Evolutionary conservation across 805 yeast species (phyloP).

Genomic region (Kodamaea fukazawae): DNA sequence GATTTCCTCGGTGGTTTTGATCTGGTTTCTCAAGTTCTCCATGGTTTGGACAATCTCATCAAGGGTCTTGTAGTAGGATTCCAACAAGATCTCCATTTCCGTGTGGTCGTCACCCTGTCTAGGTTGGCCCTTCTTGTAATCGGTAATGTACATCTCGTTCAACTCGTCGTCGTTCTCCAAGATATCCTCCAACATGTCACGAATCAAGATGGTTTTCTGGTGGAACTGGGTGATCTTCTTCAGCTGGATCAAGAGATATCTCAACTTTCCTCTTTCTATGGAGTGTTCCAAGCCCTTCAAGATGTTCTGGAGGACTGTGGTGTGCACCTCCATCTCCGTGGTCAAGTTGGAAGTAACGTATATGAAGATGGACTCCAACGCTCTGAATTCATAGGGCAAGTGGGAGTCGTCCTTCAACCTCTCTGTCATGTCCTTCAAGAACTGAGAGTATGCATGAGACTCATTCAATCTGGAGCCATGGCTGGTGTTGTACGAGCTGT

Average conservation of each 20-base stretch:
- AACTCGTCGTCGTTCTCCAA: slow-evolving; percentile 86
- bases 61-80: slow-evolving; percentile 83
- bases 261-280: slow-evolving; percentile 73
- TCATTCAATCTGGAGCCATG: slow-evolving; percentile 39
- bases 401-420: slow-evolving; percentile 32
- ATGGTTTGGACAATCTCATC: slow-evolving; percentile 94
- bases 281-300: slow-evolving; percentile 75
- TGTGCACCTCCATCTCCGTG: slow-evolving; percentile 84
- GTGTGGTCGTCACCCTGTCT: slow-evolving; percentile 65
- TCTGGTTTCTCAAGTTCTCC: slow-evolving; percentile 74
- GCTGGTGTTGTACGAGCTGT: slow-evolving; percentile 14
- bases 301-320: slow-evolving; percentile 70
- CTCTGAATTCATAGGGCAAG: slow-evolving; percentile 86
- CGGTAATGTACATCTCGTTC: slow-evolving; percentile 77
- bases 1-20: slow-evolving; percentile 90
- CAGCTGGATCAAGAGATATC: slow-evolving; percentile 77
- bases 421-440: slow-evolving; percentile 41
- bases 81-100: slow-evolving; percentile 87
- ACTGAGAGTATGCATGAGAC: slow-evolving; percentile 42
- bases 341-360: slow-evolving; percentile 75
- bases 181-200: slow-evolving; percentile 82
- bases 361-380: slow-evolving; percentile 81
- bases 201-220: slow-evolving; percentile 76
- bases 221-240: slow-evolving; percentile 81
- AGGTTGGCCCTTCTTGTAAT: slow-evolving; percentile 42